phyloP scores from a whole-genome alignment of 805 yeast species.

The Dipodascus geniculatus region DNA sequence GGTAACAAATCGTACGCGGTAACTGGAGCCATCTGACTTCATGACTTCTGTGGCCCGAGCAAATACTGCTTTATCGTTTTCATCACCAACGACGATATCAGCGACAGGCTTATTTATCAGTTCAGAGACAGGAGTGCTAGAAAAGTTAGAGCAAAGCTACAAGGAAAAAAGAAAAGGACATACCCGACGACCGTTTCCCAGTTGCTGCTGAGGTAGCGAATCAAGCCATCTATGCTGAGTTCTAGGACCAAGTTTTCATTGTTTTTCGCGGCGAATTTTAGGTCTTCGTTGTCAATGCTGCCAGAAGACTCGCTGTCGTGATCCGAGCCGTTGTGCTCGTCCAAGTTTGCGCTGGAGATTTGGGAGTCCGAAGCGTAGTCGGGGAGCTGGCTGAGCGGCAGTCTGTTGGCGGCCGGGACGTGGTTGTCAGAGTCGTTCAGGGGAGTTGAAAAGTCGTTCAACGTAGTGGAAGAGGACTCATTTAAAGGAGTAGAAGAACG shows the following conservation, averaged over 20 bases:
- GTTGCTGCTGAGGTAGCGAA: slow-evolving; percentile 60
- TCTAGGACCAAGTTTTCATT: slow-evolving; percentile 61
- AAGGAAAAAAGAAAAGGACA: slow-evolving; percentile 2
- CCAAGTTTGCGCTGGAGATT: background rate
- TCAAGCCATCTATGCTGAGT: slow-evolving; percentile 64
- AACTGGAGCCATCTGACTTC: slow-evolving; percentile 64
- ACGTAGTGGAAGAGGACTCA: too few species aligned
- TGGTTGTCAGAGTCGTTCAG: background rate
- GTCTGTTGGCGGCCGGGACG: background rate
- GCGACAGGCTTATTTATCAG: slow-evolving; percentile 48
- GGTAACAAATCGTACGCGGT: slow-evolving; percentile 58
- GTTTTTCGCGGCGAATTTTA: slow-evolving; percentile 18
- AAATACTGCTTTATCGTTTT: slow-evolving; percentile 56
- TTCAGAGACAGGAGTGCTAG: slow-evolving; percentile 37
- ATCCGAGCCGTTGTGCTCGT: background rate
- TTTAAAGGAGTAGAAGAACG: background rate
- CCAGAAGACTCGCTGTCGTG: background rate
- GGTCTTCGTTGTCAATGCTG: slow-evolving; percentile 23
- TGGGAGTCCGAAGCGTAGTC: background rate
- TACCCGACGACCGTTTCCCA: slow-evolving; percentile 72
- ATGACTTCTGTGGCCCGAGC: slow-evolving; percentile 57
- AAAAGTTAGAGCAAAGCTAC: background rate
- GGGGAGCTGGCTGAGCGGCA: background rate
- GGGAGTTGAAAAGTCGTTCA: background rate
- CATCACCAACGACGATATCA: slow-evolving; percentile 51